Evolutionary conservation across 2,329 filamentous ascomycete genomes (phyloP).

Genomic region (Calonectria pteridis): DNA sequence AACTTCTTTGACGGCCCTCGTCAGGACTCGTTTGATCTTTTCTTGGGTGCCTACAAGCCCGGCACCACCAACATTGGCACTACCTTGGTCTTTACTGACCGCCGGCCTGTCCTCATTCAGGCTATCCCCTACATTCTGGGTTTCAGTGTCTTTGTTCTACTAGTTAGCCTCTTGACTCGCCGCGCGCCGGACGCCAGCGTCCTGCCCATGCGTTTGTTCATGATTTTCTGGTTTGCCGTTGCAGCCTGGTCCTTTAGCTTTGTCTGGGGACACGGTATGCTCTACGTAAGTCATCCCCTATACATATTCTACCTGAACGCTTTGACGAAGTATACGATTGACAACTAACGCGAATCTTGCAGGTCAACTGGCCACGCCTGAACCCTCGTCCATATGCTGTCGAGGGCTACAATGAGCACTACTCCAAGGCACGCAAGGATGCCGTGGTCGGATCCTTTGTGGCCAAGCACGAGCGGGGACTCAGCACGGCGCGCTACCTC

Average conservation of each 20-base stretch:
- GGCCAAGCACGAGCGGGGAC: slow-evolving; percentile 80
- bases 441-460: slow-evolving; percentile 80
- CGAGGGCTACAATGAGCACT: slow-evolving; percentile 90
- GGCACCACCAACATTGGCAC: slow-evolving; percentile 78
- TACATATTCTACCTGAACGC: neutral
- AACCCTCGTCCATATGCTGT: slow-evolving; percentile 88
- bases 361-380: slow-evolving; percentile 99
- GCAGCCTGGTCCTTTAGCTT: slow-evolving; percentile 81
- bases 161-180: slow-evolving; percentile 80
- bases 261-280: slow-evolving; percentile 85
- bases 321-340: neutral
- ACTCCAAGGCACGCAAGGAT: slow-evolving; percentile 85
- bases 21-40: slow-evolving; percentile 96
- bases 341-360: slow-evolving; percentile 24
- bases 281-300: slow-evolving; percentile 80
- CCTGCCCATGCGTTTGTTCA: slow-evolving; percentile 86
- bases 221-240: slow-evolving; percentile 80
- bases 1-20: slow-evolving; percentile 95
- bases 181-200: slow-evolving; percentile 79
- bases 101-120: slow-evolving; percentile 88
- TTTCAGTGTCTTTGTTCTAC: slow-evolving; percentile 85
- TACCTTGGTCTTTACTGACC: slow-evolving; percentile 83
- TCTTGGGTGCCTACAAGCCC: slow-evolving; percentile 88
- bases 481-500: slow-evolving; percentile 84
- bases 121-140: slow-evolving; percentile 92